Evolutionary conservation across 176 grass and related monocot genomes (phyloP), one percentile per base, ranked within the genome.

Genomic region (Triticum dicoccoides): DNA sequence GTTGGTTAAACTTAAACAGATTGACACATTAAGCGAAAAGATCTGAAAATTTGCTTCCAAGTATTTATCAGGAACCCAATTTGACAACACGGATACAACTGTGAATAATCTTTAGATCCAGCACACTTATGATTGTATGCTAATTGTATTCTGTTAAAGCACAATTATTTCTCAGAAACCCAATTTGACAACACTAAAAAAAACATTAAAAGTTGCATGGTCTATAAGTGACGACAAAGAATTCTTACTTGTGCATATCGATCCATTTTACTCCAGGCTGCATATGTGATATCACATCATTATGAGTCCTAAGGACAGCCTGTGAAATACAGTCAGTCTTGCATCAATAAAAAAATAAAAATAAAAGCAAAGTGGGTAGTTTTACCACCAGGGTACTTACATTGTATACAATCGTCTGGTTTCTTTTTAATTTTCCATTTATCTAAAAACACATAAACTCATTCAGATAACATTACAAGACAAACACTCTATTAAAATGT

Each of bases 161-260:
- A 54, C 92, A 87, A 92, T 92, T 94, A 92, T 23, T 59, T 77
- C 10, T 18, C n/a, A 27, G 11, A 1, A 73, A 73, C 5, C 71
- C 9, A 62, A 77, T 14, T 66, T 70, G 47, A 49, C 15, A 58
- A 47, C 24, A 11, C 10, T 9, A 85, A 30, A 23, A 72, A 21
- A 86, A 86, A 23, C 7, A 64, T 39, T 86, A 83, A 20, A 74
- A 85, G 64, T 71, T 84, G n/a, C 32, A 56, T 29, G 23, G 6
- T 49, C 41, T 37, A 38, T 15, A 76, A 27, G 76, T 67, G 54
- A 45, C 24, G 62, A 75, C 25, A 77, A 37, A 56, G 23, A 8
- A 64, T 83, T 56, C 87, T 87, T 98, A 95, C 93, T 93, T 92
- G 78, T 98, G 95, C 95, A 95, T 95, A 52, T 93, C 85, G 77